A percentile compares a stretch with the other conserved stretches of the same genome.
phyloP scores from a whole-genome alignment of 176 grass and related monocot species.

The Musa schizocarpa region DNA sequence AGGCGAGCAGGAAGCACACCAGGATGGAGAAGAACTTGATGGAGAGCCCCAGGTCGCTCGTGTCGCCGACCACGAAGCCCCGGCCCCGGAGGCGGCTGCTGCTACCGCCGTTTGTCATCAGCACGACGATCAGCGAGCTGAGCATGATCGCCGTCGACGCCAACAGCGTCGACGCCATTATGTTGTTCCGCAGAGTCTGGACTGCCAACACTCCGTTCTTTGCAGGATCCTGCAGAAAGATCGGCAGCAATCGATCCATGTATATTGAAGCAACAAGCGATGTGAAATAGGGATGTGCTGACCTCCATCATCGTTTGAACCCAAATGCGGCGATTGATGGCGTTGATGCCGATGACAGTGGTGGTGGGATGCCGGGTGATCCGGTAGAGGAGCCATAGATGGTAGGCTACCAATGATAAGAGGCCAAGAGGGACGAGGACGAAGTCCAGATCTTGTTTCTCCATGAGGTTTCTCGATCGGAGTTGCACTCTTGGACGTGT shows the following conservation, averaged over 20 bases:
- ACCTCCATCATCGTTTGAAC: slow-evolving; percentile 75
- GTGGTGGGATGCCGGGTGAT: slow-evolving; percentile 36
- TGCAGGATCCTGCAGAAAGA: slow-evolving; percentile 32
- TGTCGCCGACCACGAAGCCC: slow-evolving; percentile 22
- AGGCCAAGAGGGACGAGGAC: slow-evolving; percentile 38
- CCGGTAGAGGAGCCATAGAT: slow-evolving; percentile 59
- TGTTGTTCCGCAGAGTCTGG: slow-evolving; percentile 84
- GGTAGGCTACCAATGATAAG: slow-evolving; percentile 22
- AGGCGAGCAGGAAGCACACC: slow-evolving; percentile 70
- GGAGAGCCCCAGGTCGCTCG: slow-evolving; percentile 19
- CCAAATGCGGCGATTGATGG: slow-evolving; percentile 92
- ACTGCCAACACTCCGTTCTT: slow-evolving; percentile 73
- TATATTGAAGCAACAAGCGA: not conserved
- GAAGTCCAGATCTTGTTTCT: slow-evolving; percentile 26
- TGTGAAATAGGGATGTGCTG: not conserved
- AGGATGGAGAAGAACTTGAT: slow-evolving; percentile 67
- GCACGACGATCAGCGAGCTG: slow-evolving; percentile 53
- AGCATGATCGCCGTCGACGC: slow-evolving; percentile 69
- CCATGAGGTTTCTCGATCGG: slow-evolving; percentile 1
- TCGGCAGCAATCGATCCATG: not conserved
- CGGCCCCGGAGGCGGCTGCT: not conserved
- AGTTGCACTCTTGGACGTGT: not conserved
- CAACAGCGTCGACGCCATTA: slow-evolving; percentile 85
- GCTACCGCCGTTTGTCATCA: slow-evolving; percentile 35
- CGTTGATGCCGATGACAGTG: slow-evolving; percentile 71